Evolutionary conservation across 2,329 filamentous ascomycete species (phyloP).

Genomic region (Nannizzia gypsea): DNA sequence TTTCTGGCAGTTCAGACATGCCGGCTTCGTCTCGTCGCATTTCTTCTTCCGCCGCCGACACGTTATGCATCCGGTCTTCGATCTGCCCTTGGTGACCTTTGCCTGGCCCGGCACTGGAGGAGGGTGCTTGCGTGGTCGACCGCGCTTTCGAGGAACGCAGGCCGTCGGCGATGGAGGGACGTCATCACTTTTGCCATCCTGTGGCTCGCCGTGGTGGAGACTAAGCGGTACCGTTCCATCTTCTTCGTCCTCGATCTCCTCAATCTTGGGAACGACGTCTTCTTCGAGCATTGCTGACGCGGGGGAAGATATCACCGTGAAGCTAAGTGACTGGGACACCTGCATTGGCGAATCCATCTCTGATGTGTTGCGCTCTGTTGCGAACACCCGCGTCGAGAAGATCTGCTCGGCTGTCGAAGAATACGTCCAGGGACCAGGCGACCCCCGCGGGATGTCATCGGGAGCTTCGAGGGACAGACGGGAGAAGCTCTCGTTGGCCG

Average conservation of each 20-base stretch:
- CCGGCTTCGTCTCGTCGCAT: conserved; percentile 39
- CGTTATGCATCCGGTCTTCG: conserved; percentile 48
- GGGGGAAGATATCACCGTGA: conserved; percentile 19
- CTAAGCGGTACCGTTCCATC: conserved; percentile 25
- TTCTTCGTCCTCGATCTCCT: conserved; percentile 40
- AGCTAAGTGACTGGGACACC: conserved; percentile 16
- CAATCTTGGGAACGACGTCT: conserved; percentile 42
- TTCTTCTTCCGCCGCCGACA: conserved; percentile 52
- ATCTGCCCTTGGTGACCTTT: conserved; percentile 64
- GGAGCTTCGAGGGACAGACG: conserved; percentile 24
- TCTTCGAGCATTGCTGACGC: conserved; percentile 18
- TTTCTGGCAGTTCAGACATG: conserved; percentile 69
- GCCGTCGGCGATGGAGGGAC: conserved; percentile 11
- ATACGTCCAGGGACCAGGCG: conserved; percentile 18
- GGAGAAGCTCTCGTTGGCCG: conserved; percentile 22
- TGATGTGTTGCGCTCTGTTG: conserved; percentile 10
- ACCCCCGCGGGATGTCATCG: conserved; percentile 26
- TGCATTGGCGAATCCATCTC: conserved; percentile 13
- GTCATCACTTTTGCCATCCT: conserved; percentile 18
- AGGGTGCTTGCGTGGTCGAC: conserved; percentile 72
- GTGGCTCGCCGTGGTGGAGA: conserved; percentile 18
- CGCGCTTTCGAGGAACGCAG: conserved; percentile 49
- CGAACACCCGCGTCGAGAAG: conserved; percentile 10
- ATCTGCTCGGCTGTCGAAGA: conserved; percentile 6
- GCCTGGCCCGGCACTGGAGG: conserved; percentile 48